Conservation (phyloP, 331 rosid genomes). For the Quercus phellos region DNA sequence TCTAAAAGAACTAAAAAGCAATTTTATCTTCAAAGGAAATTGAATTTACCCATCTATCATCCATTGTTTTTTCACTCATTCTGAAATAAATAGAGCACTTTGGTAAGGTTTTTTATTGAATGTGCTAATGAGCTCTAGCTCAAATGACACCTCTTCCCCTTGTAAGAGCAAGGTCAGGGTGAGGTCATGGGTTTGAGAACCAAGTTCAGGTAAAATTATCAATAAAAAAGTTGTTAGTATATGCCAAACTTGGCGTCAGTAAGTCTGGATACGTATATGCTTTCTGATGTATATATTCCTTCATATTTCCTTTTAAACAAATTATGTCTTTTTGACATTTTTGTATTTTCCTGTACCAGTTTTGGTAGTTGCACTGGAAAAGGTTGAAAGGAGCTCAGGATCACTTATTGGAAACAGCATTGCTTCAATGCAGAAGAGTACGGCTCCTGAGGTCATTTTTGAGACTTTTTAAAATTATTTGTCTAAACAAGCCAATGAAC, state of each 20-base stretch:
- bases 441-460: constrained; percentile 80
- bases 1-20: background rate
- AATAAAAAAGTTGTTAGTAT: no score
- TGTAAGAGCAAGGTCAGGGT: no score
- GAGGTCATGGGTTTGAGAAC: no score
- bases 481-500: background rate
- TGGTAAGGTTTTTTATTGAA: background rate
- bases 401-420: constrained; percentile 85
- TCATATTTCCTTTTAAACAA: constrained; percentile 3
- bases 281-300: background rate
- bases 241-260: no score
- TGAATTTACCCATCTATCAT: background rate
- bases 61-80: background rate
- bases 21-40: background rate
- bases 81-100: background rate
- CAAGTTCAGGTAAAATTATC: no score
- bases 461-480: background rate
- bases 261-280: background rate
- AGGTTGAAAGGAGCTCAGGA: constrained; percentile 78
- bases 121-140: no score
- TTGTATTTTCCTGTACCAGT: constrained; percentile 42
- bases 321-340: constrained; percentile 11
- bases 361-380: constrained; percentile 91
- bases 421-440: constrained; percentile 90
- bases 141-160: no score